Base-by-base conservation (phyloP, 2,329 filamentous ascomycete genomes). In the Epichloe elymi region DNA sequence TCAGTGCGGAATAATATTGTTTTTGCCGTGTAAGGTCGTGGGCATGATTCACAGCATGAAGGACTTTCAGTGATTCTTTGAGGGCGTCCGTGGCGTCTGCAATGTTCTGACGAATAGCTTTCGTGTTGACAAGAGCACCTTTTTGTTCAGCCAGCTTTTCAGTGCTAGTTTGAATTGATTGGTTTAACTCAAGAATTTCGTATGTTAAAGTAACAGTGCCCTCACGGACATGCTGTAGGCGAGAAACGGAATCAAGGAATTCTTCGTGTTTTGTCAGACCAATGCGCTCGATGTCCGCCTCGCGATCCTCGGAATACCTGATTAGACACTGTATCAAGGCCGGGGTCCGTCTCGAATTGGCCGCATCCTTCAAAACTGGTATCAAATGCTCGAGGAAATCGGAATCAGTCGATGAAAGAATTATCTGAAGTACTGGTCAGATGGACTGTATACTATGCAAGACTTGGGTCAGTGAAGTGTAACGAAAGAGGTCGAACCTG, bases 351-450 rank as follows among this genome's bases (percentile, higher is more conserved):
- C 86, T 84, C 51, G 86, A 82, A 60, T 81, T 75, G 55, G 87
- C 82, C 58, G 88, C 89, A 76, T 96, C 91, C 72, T 89, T 93
- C 56, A 98, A 83, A 2, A 94, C 86, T 10, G 90, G 91, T 46
- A 97, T 95, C 48, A 98, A 73, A 63, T 96, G 91, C 65, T 97
- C 93, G 56, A 98, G 82, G 63, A 96, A 97, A 61, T 98, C 93
- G 47, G 85, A 79, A 62, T 97, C 91, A 20, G 90, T 89, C 12
- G 89, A 86, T 2, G 91, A 89, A 59, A 95, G 81, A 55, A 96
- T 90, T 58, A 97, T 94, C 88, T 98, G 43, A 23, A 14, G 44
- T 2, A 5, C 45, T 35, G 38, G 46, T 54, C 54, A 57, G 46
- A 47, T 19, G 26, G 20, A 37, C 10, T 30, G 15, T 50, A 6